A percentile compares a stretch with the other conserved stretches of the same genome.
These are phyloP conservation scores for Rhizomucor pusillus DNA, from an alignment of 371 early-diverging fungal genomes.

Conservation along the genomic window DNA sequence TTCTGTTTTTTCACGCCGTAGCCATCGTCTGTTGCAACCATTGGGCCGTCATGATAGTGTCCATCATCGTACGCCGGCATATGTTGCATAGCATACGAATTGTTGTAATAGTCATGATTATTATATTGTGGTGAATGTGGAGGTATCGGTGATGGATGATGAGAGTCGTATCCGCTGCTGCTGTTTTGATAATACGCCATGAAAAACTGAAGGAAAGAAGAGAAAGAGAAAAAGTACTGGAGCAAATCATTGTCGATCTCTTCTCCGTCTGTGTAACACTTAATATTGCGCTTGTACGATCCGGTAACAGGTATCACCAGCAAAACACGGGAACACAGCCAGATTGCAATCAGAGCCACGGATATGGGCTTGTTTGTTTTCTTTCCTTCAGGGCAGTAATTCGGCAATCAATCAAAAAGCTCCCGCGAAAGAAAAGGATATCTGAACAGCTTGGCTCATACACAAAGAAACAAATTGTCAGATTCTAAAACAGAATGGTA, in stretches of 20 bases:
- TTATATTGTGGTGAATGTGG: constrained; percentile 12
- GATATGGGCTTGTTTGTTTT: too few species aligned
- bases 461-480: too few species aligned
- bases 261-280: too few species aligned
- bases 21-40: constrained; percentile 10
- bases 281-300: too few species aligned
- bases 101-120: constrained; percentile 1
- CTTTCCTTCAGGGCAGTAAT: too few species aligned
- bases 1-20: constrained; percentile 8
- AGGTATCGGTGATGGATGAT: background rate
- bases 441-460: too few species aligned
- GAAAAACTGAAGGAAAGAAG: constrained; percentile 1
- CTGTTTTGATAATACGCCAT: constrained; percentile 17
- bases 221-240: background rate
- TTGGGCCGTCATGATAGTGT: background rate
- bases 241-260: background rate
- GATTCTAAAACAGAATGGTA: too few species aligned
- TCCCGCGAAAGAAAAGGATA: too few species aligned
- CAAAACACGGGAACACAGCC: too few species aligned
- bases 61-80: constrained; percentile 1
- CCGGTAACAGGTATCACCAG: too few species aligned
- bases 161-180: constrained; percentile 1
- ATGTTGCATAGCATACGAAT: constrained; percentile 9
- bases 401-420: too few species aligned
- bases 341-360: too few species aligned